These are phyloP conservation scores for Plectosphaerella plurivora DNA, from an alignment of 2,329 filamentous ascomycete species.

Conservation along the genomic window DNA sequence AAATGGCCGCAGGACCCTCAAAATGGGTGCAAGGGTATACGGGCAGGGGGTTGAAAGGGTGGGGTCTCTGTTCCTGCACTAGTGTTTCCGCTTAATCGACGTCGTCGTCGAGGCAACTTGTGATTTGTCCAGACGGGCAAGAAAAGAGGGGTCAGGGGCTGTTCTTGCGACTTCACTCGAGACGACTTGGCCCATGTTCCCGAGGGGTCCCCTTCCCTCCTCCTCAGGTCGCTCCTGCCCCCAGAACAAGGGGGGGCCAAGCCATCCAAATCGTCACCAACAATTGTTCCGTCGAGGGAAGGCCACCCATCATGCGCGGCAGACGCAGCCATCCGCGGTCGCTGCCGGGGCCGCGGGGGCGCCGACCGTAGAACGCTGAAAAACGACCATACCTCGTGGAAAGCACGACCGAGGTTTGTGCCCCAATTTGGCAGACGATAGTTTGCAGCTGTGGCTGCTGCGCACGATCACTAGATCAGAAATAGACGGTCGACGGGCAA, in stretches of 20 bases:
- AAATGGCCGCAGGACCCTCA: neutral
- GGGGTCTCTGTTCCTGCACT: slow-evolving; percentile 9
- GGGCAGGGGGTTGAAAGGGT: slow-evolving; percentile 4
- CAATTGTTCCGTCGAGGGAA: too few species aligned
- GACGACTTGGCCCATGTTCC: slow-evolving; percentile 2
- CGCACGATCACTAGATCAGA: too few species aligned
- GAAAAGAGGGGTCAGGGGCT: neutral
- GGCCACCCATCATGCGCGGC: neutral
- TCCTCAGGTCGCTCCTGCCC: slow-evolving; percentile 1
- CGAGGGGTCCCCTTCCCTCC: slow-evolving; percentile 6
- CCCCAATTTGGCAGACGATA: neutral
- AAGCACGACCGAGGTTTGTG: neutral
- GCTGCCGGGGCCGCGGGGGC: neutral
- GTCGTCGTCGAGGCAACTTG: neutral
- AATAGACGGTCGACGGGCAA: too few species aligned
- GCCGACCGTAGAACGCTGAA: neutral
- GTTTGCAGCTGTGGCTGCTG: too few species aligned
- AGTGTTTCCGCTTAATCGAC: slow-evolving; percentile 13
- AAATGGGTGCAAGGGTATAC: slow-evolving; percentile 9
- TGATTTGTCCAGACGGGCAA: neutral
- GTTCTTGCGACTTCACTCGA: neutral
- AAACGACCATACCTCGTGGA: neutral
- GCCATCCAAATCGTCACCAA: too few species aligned
- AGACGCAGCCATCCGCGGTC: neutral
- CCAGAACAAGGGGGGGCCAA: neutral